Evolutionary conservation across 2,329 filamentous ascomycete genomes (phyloP), one percentile per base, ranked within the genome.

Genomic region (Pezicula carpinea): DNA sequence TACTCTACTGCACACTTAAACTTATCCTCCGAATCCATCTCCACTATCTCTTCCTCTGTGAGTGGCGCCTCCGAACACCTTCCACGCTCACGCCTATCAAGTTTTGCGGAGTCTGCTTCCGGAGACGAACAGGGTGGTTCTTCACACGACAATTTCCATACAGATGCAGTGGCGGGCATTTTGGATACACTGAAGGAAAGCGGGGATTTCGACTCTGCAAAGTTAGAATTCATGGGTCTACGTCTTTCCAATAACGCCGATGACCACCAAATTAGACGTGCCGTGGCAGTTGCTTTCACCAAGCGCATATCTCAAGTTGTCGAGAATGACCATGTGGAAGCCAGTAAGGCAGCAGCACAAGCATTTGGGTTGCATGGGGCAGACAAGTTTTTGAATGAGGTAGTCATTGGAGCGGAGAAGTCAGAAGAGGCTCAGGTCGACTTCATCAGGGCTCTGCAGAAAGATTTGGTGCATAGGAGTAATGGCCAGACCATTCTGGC

Each of bases 141-240:
- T 64, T 51, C 64, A 43, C 71, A 76, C 18, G 75, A 77, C 48
- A 75, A 82, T 48, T 97, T 97, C 76, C 88, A 96, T 64, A 77
- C 85, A 51, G 92, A 96, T 61, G 92, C 92, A 21, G 87, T 92
- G 3, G 76, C 83, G 54, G 92, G 89, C 51, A 79, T 97, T n/a
- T 77, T 91, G 52, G 91, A 96, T 60, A 87, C 89, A 19, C 75
- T 97, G 35, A 84, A 86, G 43, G 85, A 83, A 18, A 79, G 80
- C 13, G 80, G 82, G 10, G 88, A 95, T 63, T 93, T 95, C 53
- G 91, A 96, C 60, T 75, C 75, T 2, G 79, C 81, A 42, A 89
- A 92, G 64, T 79, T 97, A 29, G 93, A 99, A 65, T 87, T 99
- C 53, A 95, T 91, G 73, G 88, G 89, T 39, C 75, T 97, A n/a